These are phyloP conservation scores for Talinum fruticosum DNA, from an alignment of 148 eudicot species.

Conservation along the genomic window DNA sequence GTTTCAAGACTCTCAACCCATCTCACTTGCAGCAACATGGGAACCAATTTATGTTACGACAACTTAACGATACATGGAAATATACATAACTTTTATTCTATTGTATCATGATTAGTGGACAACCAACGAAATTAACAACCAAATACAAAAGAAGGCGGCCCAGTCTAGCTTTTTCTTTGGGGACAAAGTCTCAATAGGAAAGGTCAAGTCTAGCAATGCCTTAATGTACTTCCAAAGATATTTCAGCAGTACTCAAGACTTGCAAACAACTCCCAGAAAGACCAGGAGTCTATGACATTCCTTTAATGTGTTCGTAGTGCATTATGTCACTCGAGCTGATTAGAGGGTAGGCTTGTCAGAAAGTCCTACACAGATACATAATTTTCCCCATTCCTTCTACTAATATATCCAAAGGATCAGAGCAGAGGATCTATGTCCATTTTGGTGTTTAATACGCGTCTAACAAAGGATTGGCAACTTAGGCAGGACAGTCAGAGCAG, in stretches of 20 bases:
- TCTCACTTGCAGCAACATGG: neutral
- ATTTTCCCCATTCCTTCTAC: too few relatives aligned
- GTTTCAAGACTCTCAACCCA: slow-evolving; percentile 1
- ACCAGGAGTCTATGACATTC: too few relatives aligned
- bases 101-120: neutral
- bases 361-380: too few relatives aligned
- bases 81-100: neutral
- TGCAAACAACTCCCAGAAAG: neutral
- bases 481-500: neutral
- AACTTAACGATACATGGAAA: neutral
- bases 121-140: neutral
- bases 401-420: too few relatives aligned
- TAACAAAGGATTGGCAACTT: too few relatives aligned
- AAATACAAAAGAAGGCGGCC: neutral
- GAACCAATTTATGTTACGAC: neutral
- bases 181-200: neutral
- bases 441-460: too few relatives aligned
- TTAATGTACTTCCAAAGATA: neutral
- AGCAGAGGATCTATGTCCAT: too few relatives aligned
- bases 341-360: too few relatives aligned
- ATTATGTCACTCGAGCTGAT: too few relatives aligned
- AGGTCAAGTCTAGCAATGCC: neutral
- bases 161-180: neutral
- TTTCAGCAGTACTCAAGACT: neutral
- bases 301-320: too few relatives aligned